These are phyloP conservation scores for Cordyceps militaris DNA, from an alignment of 2,329 filamentous ascomycete genomes.

Conservation along the genomic window DNA sequence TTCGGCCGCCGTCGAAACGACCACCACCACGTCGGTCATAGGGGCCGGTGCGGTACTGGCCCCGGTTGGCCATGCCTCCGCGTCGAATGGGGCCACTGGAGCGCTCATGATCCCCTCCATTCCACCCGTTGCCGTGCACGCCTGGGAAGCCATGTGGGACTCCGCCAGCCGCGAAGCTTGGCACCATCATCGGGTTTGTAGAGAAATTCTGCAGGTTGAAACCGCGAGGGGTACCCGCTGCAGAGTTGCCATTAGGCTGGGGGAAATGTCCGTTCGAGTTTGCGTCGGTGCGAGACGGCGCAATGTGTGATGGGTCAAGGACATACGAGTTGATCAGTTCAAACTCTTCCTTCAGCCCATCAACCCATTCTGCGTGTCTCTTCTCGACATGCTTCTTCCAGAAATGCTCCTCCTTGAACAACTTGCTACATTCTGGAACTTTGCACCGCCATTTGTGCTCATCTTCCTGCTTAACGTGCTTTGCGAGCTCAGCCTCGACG, in stretches of 20 bases:
- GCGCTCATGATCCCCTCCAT: conserved; percentile 46
- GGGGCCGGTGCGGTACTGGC: conserved; percentile 60
- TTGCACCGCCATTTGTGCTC: conserved; percentile 96
- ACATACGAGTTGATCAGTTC: conserved; percentile 91
- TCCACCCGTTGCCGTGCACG: conserved; percentile 44
- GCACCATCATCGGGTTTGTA: conserved; percentile 54
- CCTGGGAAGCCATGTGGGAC: conserved; percentile 51
- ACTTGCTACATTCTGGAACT: conserved; percentile 88
- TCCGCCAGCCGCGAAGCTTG: conserved; percentile 48
- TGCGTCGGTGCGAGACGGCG: conserved; percentile 84
- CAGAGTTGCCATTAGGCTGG: conserved; percentile 64
- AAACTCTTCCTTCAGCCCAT: conserved; percentile 76
- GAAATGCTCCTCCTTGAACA: conserved; percentile 96
- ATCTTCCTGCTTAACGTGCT: conserved; percentile 94
- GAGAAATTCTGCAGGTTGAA: conserved; percentile 77
- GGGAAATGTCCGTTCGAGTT: conserved; percentile 96
- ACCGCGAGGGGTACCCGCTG: conserved; percentile 79
- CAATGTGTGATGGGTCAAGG: conserved; percentile 88
- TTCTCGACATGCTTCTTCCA: conserved; percentile 99
- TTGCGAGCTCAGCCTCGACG: conserved; percentile 74
- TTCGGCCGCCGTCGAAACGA: conserved; percentile 45
- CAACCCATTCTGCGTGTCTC: conserved; percentile 82
- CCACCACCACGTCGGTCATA: conserved; percentile 63
- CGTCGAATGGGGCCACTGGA: conserved; percentile 63
- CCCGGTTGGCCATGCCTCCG: conserved; percentile 46